phyloP scores from a whole-genome alignment of 306 rosid genomes.

The Casuarina equisetifolia region DNA sequence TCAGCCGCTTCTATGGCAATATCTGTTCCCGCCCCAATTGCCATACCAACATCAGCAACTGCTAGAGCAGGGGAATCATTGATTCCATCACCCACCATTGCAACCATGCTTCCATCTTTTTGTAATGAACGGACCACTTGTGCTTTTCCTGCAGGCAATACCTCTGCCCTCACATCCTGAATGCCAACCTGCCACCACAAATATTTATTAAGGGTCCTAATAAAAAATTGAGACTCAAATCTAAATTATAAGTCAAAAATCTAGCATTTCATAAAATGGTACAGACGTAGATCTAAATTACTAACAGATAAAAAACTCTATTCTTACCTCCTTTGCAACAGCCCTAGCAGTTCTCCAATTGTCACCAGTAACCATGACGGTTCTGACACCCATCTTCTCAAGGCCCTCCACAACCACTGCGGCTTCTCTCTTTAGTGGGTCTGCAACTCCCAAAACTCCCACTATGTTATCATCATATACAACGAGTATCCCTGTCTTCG shows the following conservation, averaged over 20 bases:
- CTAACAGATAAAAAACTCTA: constrained; percentile 21
- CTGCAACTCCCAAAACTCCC: constrained; percentile 91
- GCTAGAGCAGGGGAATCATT: constrained; percentile 97
- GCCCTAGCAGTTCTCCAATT: constrained; percentile 94
- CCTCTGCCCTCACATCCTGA: constrained; percentile 88
- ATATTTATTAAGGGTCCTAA: neutral
- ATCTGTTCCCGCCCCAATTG: constrained; percentile 96
- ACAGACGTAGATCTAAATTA: constrained; percentile 6
- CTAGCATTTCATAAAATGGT: neutral
- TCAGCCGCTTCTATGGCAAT: constrained; percentile 96
- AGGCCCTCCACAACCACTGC: constrained; percentile 89
- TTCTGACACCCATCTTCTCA: constrained; percentile 78
- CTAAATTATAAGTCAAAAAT: constrained; percentile 19
- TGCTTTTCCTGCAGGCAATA: constrained; percentile 96
- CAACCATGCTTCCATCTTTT: constrained; percentile 78
- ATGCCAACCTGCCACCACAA: constrained; percentile 71
- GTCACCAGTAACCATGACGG: constrained; percentile 98
- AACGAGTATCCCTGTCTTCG: constrained; percentile 84
- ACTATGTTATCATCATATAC: constrained; percentile 56
- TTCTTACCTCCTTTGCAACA: constrained; percentile 83
- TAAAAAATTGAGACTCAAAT: constrained; percentile 11
- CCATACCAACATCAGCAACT: constrained; percentile 95
- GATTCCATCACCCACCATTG: constrained; percentile 99
- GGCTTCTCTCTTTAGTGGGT: constrained; percentile 95
- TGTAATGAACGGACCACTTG: constrained; percentile 75